Base-by-base conservation (phyloP, 495 filamentous ascomycete species). In the Bathelium albidoporum region DNA sequence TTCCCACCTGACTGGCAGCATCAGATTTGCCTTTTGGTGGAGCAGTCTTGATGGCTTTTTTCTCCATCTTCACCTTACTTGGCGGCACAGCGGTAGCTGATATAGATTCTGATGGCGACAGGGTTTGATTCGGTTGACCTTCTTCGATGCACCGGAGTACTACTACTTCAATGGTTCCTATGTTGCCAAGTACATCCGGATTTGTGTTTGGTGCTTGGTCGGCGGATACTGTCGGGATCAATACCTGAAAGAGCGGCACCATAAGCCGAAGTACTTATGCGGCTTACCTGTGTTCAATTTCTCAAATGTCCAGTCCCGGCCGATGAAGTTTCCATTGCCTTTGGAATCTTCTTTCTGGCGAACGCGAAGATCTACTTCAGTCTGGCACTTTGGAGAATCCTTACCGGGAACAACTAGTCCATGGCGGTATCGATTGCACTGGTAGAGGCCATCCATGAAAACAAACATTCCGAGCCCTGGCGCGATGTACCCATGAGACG, bases 121-220 rank as follows among this genome's bases (percentile, higher is more conserved):
- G 32, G 5, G 34, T 11, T 52, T 43, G 53, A 53, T 5, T 20
- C 26, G 11, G 32, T 41, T 18, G 14, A 14, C 10, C 43, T 24
- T 14, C 18, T 32, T 26, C 62, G 20, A 62, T 69, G 63, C 77
- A 79, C 12, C 78, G 73, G 9, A 80, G 66, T 10, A 79, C 71
- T 9, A 82, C 70, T 41, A 82, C 73, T 64, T 82, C 79, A 65
- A 82, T 80, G 14, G 71, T 76, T 18, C 78, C 79, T 41, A 80
- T 69, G 58, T 76, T 75, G 18, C 75, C 65, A 3, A 74, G 39
- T 31, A 75, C 66, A 18, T 75, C 45, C 11, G 65, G 65, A 39
- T 72, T 72, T 34, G 60, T 63, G 18, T 68, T 62, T 0, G 69
- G 64, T 2, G 69, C 66, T 29, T 68, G 65, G 59, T 75, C 70